These are phyloP conservation scores for Amylocystis lapponica DNA, from an alignment of 768 basidiomycete species.

Conservation along the genomic window DNA sequence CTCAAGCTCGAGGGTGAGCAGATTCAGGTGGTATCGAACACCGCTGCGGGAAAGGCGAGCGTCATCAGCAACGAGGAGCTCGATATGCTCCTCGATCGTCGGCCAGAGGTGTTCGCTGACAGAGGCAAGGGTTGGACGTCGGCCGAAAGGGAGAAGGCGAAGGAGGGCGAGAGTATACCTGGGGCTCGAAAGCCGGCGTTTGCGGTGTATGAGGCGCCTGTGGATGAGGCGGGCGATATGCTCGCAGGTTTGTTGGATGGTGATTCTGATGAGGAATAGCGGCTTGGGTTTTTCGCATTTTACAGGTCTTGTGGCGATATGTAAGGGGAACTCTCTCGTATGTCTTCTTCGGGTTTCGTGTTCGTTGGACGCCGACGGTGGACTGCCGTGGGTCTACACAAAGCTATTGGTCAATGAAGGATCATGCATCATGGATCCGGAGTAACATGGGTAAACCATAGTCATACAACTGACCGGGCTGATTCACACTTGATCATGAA, in stretches of 20 bases:
- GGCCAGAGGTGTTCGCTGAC: slow-evolving; percentile 64
- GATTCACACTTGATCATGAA: no score
- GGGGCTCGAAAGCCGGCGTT: slow-evolving; percentile 47
- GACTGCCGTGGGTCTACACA: no score
- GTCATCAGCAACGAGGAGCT: slow-evolving; percentile 83
- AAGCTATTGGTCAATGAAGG: no score
- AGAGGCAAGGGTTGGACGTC: slow-evolving; percentile 74
- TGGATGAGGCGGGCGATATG: slow-evolving; percentile 58
- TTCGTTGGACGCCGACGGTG: no score
- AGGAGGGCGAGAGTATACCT: slow-evolving; percentile 8
- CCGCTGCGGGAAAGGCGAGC: slow-evolving; percentile 58
- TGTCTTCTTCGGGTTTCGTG: no score
- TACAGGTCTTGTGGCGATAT: no score
- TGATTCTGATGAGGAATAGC: slow-evolving; percentile 6
- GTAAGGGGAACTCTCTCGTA: no score
- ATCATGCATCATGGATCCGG: no score
- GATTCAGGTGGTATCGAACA: slow-evolving; percentile 78
- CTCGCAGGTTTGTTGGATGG: slow-evolving; percentile 66
- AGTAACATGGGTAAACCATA: no score
- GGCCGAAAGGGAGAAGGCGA: slow-evolving; percentile 12
- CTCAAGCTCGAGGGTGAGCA: slow-evolving; percentile 83
- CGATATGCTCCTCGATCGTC: slow-evolving; percentile 73
- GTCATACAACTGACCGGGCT: no score
- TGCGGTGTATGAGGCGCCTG: slow-evolving; percentile 70
- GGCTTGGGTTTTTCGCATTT: no score